Evolutionary conservation across 1,139 yeast species (phyloP).

Genomic region (Entelexis sorbosivorans): DNA sequence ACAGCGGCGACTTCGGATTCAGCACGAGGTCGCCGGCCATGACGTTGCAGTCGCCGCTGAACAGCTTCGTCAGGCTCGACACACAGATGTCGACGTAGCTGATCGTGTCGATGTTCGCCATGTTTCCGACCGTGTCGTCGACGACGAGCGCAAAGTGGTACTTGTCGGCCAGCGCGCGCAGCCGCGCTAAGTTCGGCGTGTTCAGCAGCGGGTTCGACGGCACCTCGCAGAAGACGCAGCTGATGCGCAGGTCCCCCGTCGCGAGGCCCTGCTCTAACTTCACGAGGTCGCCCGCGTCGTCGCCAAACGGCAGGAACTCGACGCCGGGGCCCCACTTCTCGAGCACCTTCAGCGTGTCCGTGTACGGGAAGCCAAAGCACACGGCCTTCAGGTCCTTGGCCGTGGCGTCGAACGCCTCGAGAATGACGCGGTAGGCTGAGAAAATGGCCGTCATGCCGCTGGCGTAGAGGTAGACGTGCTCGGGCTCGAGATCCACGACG

Average conservation of each 20-base stretch:
- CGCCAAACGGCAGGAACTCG: slow-evolving; percentile 75
- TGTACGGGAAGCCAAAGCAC: slow-evolving; percentile 91
- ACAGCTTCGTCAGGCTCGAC: slow-evolving; percentile 80
- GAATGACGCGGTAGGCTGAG: slow-evolving; percentile 60
- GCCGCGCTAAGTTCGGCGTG: slow-evolving; percentile 62
- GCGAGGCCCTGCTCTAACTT: slow-evolving; percentile 52
- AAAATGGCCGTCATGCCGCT: slow-evolving; percentile 91
- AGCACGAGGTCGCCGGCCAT: slow-evolving; percentile 86
- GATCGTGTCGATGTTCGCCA: slow-evolving; percentile 69
- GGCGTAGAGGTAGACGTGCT: slow-evolving; percentile 75
- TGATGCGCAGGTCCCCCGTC: slow-evolving; percentile 45
- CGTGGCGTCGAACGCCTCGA: slow-evolving; percentile 26
- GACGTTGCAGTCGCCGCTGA: slow-evolving; percentile 89
- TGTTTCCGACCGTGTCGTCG: slow-evolving; percentile 91
- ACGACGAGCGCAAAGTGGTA: slow-evolving; percentile 68
- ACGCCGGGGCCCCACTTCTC: slow-evolving; percentile 78
- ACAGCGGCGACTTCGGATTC: slow-evolving; percentile 53
- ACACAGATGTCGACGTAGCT: slow-evolving; percentile 79
- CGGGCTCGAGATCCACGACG: slow-evolving; percentile 35
- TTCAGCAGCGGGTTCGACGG: slow-evolving; percentile 86
- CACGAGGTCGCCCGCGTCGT: slow-evolving; percentile 50
- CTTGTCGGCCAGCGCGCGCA: slow-evolving; percentile 54
- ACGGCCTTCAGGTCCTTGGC: slow-evolving; percentile 46
- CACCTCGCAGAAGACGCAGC: slow-evolving; percentile 78
- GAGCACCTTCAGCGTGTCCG: slow-evolving; percentile 77